Evolutionary conservation across 441 rosid species (phyloP).

Genomic region (Bocquillonia castaneifolia): DNA sequence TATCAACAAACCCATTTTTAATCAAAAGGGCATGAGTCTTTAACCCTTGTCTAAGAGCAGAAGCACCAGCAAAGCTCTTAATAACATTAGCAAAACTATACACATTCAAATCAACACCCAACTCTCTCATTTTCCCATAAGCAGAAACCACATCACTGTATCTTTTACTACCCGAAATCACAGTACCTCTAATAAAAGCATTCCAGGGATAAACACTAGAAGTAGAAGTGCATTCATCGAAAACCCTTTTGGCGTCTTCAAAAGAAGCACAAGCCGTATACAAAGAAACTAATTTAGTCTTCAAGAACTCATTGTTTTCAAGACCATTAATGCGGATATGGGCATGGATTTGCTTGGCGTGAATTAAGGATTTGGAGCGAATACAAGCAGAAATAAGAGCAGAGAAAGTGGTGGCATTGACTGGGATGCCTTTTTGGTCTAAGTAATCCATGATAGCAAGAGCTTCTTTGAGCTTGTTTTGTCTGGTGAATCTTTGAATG

Average conservation of each 20-base stretch:
- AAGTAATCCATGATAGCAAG: slow-evolving; percentile 63
- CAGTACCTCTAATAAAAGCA: slow-evolving; percentile 77
- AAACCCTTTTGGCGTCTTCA: slow-evolving; percentile 57
- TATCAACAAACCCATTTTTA: slow-evolving; percentile 60
- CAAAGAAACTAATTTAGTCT: slow-evolving; percentile 61
- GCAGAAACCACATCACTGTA: slow-evolving; percentile 57
- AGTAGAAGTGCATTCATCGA: slow-evolving; percentile 43
- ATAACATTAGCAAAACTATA: slow-evolving; percentile 62
- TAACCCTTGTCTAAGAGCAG: slow-evolving; percentile 60
- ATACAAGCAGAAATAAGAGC: slow-evolving; percentile 68
- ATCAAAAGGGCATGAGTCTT: slow-evolving; percentile 67
- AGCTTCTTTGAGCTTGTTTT: slow-evolving; percentile 67
- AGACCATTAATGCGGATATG: slow-evolving; percentile 61
- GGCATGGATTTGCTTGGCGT: slow-evolving; percentile 60
- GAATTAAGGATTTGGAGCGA: slow-evolving; percentile 47
- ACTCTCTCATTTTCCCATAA: slow-evolving; percentile 57
- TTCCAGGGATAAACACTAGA: slow-evolving; percentile 64
- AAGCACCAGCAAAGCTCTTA: slow-evolving; percentile 82
- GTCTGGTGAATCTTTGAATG: slow-evolving; percentile 50
- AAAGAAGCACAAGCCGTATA: slow-evolving; percentile 66
- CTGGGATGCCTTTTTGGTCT: slow-evolving; percentile 73
- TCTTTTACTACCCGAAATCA: slow-evolving; percentile 53
- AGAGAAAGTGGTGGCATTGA: slow-evolving; percentile 69
- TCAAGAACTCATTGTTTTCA: slow-evolving; percentile 58
- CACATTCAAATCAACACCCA: slow-evolving; percentile 59